phyloP scores from a whole-genome alignment of 2,329 filamentous ascomycete species.

The Penicillium vulpinum region DNA sequence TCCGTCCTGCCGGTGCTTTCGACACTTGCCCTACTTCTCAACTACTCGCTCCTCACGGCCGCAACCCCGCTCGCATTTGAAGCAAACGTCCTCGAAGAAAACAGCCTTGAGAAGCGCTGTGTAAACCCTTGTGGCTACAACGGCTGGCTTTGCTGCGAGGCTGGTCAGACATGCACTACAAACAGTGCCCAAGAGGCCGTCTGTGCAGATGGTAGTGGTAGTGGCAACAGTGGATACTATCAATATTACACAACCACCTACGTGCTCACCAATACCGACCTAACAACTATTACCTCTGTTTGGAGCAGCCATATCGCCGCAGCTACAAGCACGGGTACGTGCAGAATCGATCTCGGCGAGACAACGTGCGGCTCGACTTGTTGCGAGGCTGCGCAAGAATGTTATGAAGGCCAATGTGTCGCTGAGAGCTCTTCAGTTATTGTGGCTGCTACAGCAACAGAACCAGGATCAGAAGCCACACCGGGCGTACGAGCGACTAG shows the following conservation, averaged over 20 bases:
- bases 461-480: conserved; percentile 25
- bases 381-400: conserved; percentile 47
- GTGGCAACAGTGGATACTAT: conserved; percentile 43
- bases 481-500: conserved; percentile 49
- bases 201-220: conserved; percentile 38
- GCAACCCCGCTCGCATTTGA: conserved; percentile 35
- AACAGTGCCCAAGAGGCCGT: conserved; percentile 51
- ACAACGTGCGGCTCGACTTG: conserved; percentile 47
- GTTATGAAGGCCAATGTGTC: conserved; percentile 43
- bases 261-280: conserved; percentile 53
- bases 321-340: conserved; percentile 37
- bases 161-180: conserved; percentile 51
- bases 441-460: conserved; percentile 35
- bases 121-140: conserved; percentile 55
- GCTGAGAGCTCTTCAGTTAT: conserved; percentile 43
- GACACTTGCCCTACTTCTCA: conserved; percentile 30
- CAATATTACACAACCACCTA: conserved; percentile 59
- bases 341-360: conserved; percentile 49
- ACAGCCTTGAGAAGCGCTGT: conserved; percentile 41
- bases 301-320: conserved; percentile 48
- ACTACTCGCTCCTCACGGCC: conserved; percentile 20
- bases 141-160: conserved; percentile 52
- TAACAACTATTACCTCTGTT: conserved; percentile 55
- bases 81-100: conserved; percentile 19
- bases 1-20: conserved; percentile 28